A percentile compares a stretch with the other conserved stretches of the same genome.
Evolutionary conservation across 1,139 yeast genomes (phyloP).

Genomic region (Candida sp.): DNA sequence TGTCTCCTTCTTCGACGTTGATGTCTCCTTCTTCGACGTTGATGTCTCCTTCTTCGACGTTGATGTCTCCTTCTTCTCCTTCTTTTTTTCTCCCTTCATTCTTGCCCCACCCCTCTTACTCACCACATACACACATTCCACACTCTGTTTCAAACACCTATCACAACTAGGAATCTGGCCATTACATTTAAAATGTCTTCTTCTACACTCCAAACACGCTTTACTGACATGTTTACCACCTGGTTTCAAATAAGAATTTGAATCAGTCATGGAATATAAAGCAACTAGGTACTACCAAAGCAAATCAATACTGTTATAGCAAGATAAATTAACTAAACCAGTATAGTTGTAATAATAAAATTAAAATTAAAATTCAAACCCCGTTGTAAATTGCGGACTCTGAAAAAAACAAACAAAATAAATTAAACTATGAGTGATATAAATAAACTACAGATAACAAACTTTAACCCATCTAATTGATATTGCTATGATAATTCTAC

Average conservation of each 20-base stretch:
- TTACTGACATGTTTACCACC: conserved; percentile 17
- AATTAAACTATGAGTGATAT: no score
- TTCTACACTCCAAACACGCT: conserved; percentile 49
- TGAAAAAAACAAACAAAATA: no score
- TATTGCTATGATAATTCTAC: no score
- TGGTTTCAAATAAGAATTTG: conserved; percentile 1
- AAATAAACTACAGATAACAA: no score
- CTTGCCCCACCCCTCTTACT: conserved; percentile 51
- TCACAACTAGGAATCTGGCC: conserved; percentile 43
- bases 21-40: no score
- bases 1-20: no score
- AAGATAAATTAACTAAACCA: no score
- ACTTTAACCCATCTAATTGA: no score
- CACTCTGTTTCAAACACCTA: conserved; percentile 29
- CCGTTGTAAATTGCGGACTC: no score
- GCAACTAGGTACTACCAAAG: neutral
- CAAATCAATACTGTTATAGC: no score
- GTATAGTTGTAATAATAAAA: neutral
- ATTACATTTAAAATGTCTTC: conserved; percentile 46
- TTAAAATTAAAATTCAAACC: neutral
- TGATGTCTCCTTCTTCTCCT: no score
- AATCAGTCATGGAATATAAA: neutral
- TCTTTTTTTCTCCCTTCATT: conserved; percentile 42
- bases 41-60: no score
- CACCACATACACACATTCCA: conserved; percentile 42